Base-by-base conservation (phyloP, 2,329 filamentous ascomycete genomes). In the Aspergillus sp. region DNA sequence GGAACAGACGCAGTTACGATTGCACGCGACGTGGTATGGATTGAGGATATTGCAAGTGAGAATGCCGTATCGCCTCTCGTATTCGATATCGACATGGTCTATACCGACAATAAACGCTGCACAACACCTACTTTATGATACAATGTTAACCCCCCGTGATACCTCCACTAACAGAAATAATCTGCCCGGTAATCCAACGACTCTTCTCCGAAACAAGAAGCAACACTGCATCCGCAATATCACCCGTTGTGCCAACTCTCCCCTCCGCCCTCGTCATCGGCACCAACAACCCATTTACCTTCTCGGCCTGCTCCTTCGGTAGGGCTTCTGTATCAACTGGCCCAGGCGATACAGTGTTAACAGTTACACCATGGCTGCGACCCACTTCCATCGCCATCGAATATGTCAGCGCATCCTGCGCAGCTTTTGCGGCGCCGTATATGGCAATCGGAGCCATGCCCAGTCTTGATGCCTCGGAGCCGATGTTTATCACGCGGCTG, bases 381-480 rank as follows among this genome's bases (percentile, higher is more conserved):
- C 57, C 57, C 5, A 44, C 41, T 5, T 22, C 41, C 19, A 12
- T 22, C 5, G 56, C 56, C 56, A 46, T 52, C 4, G 47, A 41
- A 3, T 33, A n/a, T 3, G 41, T 41, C 11, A 52, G 45, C 64
- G 82, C 82, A 68, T 86, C 83, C 33, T 85, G 65, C 0, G 83
- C 83, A 5, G 82, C 83, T 71, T 86, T 86, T 69, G 79, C 82
- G 22, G 82, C 81, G 51, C 80, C 82, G 69, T 86, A 86, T 51
- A 86, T 78, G 39, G 79, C 77, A 73, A 84, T 82, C n/a, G 76
- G 79, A 41, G 80, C 73, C 69, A 84, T 82, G 15, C 83, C 83
- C 54, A 79, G 75, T 22, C 78, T 77, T n/a, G 81, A 80, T 27
- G 79, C 82, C 27, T 84, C 81, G 57, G 80, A 83, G 5, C 81